Evolutionary conservation across 805 yeast species (phyloP).

Genomic region (Spathaspora sp.): DNA sequence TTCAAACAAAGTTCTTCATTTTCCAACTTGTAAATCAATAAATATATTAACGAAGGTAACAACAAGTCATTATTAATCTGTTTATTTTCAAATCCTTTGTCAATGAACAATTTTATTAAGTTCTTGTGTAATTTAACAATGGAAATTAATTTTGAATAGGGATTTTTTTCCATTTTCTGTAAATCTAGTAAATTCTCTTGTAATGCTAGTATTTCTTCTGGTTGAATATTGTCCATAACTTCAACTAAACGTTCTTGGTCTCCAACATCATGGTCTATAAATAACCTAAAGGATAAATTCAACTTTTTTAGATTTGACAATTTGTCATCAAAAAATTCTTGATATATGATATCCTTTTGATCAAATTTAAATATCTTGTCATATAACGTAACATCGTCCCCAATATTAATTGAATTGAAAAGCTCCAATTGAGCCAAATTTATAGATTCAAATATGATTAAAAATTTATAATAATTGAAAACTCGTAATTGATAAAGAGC

Average conservation of each 20-base stretch:
- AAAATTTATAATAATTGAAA: conserved; percentile 38
- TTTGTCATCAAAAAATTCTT: conserved; percentile 33
- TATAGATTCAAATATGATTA: conserved; percentile 27
- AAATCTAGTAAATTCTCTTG: conserved; percentile 8
- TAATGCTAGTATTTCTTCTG: conserved; percentile 11
- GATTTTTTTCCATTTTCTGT: conserved; percentile 18
- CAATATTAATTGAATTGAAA: conserved; percentile 19
- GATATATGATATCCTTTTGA: conserved; percentile 33
- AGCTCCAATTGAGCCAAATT: conserved; percentile 31
- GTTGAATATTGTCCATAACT: conserved; percentile 14
- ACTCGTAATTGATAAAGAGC: conserved; percentile 38
- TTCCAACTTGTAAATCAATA: conserved; percentile 27
- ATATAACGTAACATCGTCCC: conserved; percentile 26
- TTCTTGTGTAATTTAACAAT: conserved; percentile 31
- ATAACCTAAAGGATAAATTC: conserved; percentile 24
- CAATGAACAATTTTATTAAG: conserved; percentile 17
- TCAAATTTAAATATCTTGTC: conserved; percentile 39
- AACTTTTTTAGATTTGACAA: conserved; percentile 21
- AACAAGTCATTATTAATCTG: conserved; percentile 37
- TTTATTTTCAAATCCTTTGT: conserved; percentile 17
- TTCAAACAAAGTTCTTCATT: conserved; percentile 30
- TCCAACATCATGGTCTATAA: conserved; percentile 18
- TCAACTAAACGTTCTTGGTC: conserved; percentile 8
- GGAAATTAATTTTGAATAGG: conserved; percentile 26
- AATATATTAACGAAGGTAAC: conserved; percentile 36